Evolutionary conservation across 2,329 filamentous ascomycete species (phyloP).

Genomic region (Colletotrichum horii): DNA sequence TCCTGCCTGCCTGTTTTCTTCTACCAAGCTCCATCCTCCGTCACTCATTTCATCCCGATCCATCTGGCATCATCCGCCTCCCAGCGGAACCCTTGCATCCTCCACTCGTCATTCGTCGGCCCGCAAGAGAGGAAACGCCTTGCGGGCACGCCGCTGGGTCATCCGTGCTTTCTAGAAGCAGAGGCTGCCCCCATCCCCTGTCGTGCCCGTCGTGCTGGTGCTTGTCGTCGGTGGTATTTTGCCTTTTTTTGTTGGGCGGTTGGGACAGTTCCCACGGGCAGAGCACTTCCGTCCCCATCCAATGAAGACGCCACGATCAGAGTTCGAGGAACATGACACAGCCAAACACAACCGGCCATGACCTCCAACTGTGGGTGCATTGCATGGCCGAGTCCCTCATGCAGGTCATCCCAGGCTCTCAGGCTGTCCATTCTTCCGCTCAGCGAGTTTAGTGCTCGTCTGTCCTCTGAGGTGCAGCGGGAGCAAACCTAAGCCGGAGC

Average conservation of each 20-base stretch:
- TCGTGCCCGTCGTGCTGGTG: not conserved
- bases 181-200: not conserved
- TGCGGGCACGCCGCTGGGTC: not conserved
- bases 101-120: not conserved
- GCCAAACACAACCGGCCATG: conserved; percentile 12
- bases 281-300: not conserved
- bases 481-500: not conserved
- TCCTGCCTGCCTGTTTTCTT: not conserved
- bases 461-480: not conserved
- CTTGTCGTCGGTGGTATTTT: not conserved
- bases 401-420: conserved; percentile 8
- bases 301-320: conserved; percentile 5
- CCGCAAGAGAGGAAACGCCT: conserved; percentile 2
- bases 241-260: conserved; percentile 11
- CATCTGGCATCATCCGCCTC: not conserved
- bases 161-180: conserved; percentile 4
- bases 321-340: conserved; percentile 17
- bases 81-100: not conserved
- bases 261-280: conserved; percentile 5
- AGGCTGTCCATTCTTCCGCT: not conserved
- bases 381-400: conserved; percentile 11
- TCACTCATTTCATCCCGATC: not conserved
- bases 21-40: not conserved
- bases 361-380: not conserved
- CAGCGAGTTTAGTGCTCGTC: not conserved